Base-by-base conservation (phyloP, 192 early-diverging fungal genomes). In the Coemansia sp. region DNA sequence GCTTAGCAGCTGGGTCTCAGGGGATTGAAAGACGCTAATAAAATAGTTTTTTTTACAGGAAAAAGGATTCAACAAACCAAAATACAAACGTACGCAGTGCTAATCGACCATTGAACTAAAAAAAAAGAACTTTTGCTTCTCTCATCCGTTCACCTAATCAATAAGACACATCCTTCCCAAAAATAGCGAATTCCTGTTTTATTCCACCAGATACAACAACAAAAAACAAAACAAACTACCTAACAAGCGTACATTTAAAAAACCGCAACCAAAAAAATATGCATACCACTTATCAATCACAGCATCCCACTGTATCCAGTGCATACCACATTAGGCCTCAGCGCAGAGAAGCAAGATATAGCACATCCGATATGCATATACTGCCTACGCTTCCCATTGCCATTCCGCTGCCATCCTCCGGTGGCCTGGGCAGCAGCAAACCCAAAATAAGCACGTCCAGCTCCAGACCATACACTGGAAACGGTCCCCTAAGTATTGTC, bases 331-430 rank as follows among this genome's bases (percentile, higher is more conserved):
- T 33, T 33, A 20, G 53, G 1, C 53, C 53, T 5, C 53, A 55
- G 53, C 53, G 53, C 53, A 20, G 53, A 22, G 53, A 55, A 4
- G 11, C 55, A 28, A 20, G 22, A 55, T 33, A 55, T 33, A 55
- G 53, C 53, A 33, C 53, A 55, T 55, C 53, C 53, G 28, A 33
- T 8, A 32, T 33, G 18, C 53, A 55, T 22, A 28, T 12, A 4
- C 53, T 55, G 22, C 53, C 53, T 22, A 28, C 52, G 35, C 58
- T 75, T 28, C 74, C 74, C 7, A 60, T 60, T 8, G 38, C 74
- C 51, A 70, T 75, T 38, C 64, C 68, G 34, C 64, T 75, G 57
- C 74, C 74, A 4, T 56, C 53, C 8, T 32, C 53, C 5, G 8
- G 11, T 2, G 28, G 53, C 18, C 28, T 33, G 53, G 11, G 28